These are phyloP conservation scores for Bauhinia variegata DNA, from an alignment of 306 rosid species.

Conservation along the genomic window DNA sequence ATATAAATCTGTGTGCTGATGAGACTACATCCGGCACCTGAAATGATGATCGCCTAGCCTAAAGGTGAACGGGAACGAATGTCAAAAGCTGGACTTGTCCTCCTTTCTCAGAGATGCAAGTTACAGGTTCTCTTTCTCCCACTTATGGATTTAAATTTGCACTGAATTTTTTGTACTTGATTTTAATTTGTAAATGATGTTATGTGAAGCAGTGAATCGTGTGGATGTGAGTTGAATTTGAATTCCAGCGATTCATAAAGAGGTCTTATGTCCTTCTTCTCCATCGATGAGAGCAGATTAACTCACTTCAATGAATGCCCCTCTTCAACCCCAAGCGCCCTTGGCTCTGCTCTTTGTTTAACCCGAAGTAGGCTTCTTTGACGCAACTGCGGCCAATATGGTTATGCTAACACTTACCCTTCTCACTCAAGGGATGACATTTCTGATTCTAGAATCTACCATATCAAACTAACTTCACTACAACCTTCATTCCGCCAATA, in stretches of 20 bases:
- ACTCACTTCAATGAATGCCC: slow-evolving; percentile 31
- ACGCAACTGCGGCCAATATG: slow-evolving; percentile 35
- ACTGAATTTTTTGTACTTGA: neutral
- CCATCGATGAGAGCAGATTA: slow-evolving; percentile 44
- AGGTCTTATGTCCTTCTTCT: slow-evolving; percentile 41
- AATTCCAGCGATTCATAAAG: slow-evolving; percentile 39
- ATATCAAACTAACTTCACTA: slow-evolving; percentile 35
- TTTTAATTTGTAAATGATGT: neutral
- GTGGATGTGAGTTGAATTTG: slow-evolving; percentile 39
- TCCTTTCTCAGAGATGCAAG: slow-evolving; percentile 30
- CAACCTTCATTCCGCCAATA: slow-evolving; percentile 32
- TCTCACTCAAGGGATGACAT: slow-evolving; percentile 35
- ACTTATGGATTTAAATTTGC: neutral
- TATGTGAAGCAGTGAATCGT: slow-evolving; percentile 32
- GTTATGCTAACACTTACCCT: slow-evolving; percentile 21
- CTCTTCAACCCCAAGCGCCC: slow-evolving; percentile 32
- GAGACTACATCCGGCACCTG: neutral
- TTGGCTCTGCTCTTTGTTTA: slow-evolving; percentile 41
- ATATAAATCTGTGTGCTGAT: neutral
- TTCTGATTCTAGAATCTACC: slow-evolving; percentile 33
- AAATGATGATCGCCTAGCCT: slow-evolving; percentile 1
- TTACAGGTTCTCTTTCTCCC: slow-evolving; percentile 27
- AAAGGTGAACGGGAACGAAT: neutral
- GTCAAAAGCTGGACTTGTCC: slow-evolving; percentile 17
- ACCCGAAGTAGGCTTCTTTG: slow-evolving; percentile 41